Evolutionary conservation across 2,329 filamentous ascomycete species (phyloP), one percentile per base, ranked within the genome.

Genomic region (Verticillium nubilum): DNA sequence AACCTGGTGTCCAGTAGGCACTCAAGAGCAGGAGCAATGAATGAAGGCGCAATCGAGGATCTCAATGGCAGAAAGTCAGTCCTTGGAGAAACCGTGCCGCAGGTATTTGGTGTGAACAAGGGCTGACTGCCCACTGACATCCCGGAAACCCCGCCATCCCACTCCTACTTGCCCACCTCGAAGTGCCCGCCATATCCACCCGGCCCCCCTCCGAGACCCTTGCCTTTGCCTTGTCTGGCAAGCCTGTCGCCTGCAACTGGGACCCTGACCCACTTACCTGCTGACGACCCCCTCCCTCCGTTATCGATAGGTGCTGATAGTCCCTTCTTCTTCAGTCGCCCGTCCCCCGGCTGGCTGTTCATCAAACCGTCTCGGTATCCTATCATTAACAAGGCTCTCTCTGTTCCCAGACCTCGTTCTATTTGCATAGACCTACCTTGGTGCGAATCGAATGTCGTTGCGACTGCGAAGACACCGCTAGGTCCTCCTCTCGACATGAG

Each of bases 271-370:
- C 54, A 26, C 54, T 37, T 37, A 25, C 42, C 54, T 47, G 54
- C 54, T 47, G 54, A 56, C 35, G 35, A 47, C 54, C 54, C 35
- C 54, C 42, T 47, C 19, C 42, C 25, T 35, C 33, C 31, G 23
- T 56, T 56, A 56, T 56, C 54, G 54, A 56, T 56, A 56, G 33
- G 54, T 27, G 25, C 54, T 37, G 15, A 28, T 47, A 13, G 54
- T 28, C 31, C 52, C 31, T 56, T 54, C 52, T 31, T 33, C 29
- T 33, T 54, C 27, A 54, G 29, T 31, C 33, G 33, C 33, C 37
- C 33, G 19, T 47, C 54, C 54, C 54, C 54, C 54, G 12, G 19
- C 54, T n/a, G 15, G 33, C 23, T 13, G 6, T 33, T 23, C 23
- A n/a, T 23, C 7, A 25, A 47, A n/a, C 6, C 19, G 17, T 37